Percentiles rank a stretch among this genome's conserved stretches.
Evolutionary conservation across 306 rosid species (phyloP).

Genomic region (Vachellia collinsii): DNA sequence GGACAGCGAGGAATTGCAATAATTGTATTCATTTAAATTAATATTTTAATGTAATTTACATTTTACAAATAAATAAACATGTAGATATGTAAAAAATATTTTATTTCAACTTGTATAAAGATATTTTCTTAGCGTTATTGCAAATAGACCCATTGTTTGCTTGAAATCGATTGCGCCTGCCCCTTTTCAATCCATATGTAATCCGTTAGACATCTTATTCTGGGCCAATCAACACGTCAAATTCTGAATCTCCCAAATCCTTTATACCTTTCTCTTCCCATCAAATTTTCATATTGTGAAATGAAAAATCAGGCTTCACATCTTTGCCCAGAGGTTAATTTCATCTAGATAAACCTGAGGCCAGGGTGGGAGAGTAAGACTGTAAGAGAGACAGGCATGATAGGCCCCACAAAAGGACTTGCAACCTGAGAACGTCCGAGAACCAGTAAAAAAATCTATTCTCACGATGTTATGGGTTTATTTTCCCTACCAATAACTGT

Average conservation of each 20-base stretch:
- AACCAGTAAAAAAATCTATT: background rate
- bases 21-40: background rate
- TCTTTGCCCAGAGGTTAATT: background rate
- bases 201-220: background rate
- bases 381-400: background rate
- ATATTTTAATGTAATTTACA: too few species aligned
- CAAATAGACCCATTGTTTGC: too few species aligned
- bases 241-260: background rate
- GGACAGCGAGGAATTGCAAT: background rate
- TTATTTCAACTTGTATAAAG: too few species aligned
- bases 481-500: background rate
- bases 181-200: background rate
- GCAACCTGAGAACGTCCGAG: background rate
- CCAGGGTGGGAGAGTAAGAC: background rate
- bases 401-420: background rate
- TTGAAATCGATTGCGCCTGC: background rate
- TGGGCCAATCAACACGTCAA: background rate
- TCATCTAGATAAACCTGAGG: background rate
- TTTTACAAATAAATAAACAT: too few species aligned
- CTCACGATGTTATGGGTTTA: background rate
- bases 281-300: constrained; percentile 14
- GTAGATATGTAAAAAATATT: too few species aligned
- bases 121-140: too few species aligned
- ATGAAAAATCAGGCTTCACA: background rate
- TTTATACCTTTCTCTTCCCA: background rate